Evolutionary conservation across 345 rosid genomes (phyloP).

Genomic region (Camelina neglecta): DNA sequence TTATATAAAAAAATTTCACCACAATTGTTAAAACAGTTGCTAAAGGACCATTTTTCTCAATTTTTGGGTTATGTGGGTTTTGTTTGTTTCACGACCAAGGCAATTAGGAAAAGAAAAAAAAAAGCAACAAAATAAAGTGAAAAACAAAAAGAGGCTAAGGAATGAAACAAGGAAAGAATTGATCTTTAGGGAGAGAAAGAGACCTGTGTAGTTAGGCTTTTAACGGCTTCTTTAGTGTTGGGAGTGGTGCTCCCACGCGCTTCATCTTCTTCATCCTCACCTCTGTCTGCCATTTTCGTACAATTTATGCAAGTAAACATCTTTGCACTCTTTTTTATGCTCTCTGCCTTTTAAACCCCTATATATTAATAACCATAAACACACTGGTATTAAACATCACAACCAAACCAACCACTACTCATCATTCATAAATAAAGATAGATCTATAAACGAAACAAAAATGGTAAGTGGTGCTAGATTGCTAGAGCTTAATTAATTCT

Average conservation of each 20-base stretch:
- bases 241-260: slow-evolving; percentile 87
- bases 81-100: slow-evolving; percentile 27
- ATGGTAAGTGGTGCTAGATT: slow-evolving; percentile 26
- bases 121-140: slow-evolving; percentile 35
- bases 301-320: slow-evolving; percentile 98
- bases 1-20: slow-evolving; percentile 3
- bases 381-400: slow-evolving; percentile 18
- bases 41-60: slow-evolving; percentile 7
- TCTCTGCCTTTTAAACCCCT: slow-evolving; percentile 28
- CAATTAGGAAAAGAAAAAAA: background rate
- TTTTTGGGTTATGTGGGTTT: background rate
- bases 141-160: slow-evolving; percentile 14
- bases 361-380: background rate
- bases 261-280: slow-evolving; percentile 54
- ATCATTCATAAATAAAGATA: background rate
- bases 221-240: slow-evolving; percentile 93
- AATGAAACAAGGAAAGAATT: slow-evolving; percentile 29
- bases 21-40: slow-evolving; percentile 28
- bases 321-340: slow-evolving; percentile 42
- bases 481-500: slow-evolving; percentile 21
- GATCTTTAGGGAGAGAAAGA: slow-evolving; percentile 24
- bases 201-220: slow-evolving; percentile 98
- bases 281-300: slow-evolving; percentile 77
- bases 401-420: slow-evolving; percentile 22
- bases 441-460: background rate